A percentile compares a stretch with the other conserved stretches of the same genome.
phyloP scores from a whole-genome alignment of 305 asterid genomes.

The Rubia peregrina region DNA sequence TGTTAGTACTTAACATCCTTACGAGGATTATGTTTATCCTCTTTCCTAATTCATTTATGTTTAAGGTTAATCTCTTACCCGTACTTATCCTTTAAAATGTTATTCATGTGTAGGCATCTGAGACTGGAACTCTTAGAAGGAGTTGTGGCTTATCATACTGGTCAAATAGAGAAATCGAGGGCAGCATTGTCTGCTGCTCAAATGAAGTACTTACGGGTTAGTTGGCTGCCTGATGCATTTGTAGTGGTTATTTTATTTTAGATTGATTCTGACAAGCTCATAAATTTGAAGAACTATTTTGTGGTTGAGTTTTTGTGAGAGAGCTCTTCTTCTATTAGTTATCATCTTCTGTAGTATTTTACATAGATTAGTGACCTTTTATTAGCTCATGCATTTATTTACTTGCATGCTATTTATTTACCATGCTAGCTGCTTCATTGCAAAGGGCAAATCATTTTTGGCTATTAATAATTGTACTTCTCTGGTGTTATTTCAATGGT shows the following conservation, averaged over 20 bases:
- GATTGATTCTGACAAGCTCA: slow-evolving; percentile 3
- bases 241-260: slow-evolving; percentile 1
- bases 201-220: slow-evolving; percentile 60
- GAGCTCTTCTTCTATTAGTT: background rate
- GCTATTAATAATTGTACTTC: background rate
- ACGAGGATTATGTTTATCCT: too few relatives aligned
- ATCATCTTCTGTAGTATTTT: background rate
- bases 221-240: slow-evolving; percentile 12
- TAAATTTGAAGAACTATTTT: slow-evolving; percentile 3
- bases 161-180: slow-evolving; percentile 60
- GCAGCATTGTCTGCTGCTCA: slow-evolving; percentile 59
- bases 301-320: background rate
- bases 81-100: slow-evolving; percentile 1
- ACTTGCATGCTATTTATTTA: background rate
- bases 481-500: too few relatives aligned
- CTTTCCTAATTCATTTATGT: background rate
- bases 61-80: background rate
- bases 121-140: slow-evolving; percentile 92
- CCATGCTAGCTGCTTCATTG: background rate
- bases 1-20: slow-evolving; percentile 50
- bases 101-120: slow-evolving; percentile 48
- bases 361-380: background rate
- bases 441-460: background rate
- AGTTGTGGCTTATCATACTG: slow-evolving; percentile 74
- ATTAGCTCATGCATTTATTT: background rate